These are phyloP conservation scores for Agarophyton chilense DNA, from an alignment of 23 red algal genomes.

Conservation along the genomic window DNA sequence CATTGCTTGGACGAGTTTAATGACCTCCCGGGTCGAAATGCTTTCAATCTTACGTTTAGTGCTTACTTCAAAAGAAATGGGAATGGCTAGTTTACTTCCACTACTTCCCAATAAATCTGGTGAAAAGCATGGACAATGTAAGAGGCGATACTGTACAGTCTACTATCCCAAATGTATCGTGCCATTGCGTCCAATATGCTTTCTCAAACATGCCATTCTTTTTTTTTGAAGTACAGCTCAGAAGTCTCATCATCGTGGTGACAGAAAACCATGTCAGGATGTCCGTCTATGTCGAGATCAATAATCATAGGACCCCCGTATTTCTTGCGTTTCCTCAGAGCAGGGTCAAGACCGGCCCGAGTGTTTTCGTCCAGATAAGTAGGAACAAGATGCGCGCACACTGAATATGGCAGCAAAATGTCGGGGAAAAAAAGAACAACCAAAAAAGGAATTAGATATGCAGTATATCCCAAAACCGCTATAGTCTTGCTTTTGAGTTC, in stretches of 20 bases:
- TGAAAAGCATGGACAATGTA: background rate
- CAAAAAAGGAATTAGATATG: background rate
- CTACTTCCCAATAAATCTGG: constrained; percentile 1
- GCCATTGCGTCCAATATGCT: background rate
- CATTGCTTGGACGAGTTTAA: too few species aligned
- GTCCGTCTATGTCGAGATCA: constrained; percentile 72
- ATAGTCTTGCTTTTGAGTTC: background rate
- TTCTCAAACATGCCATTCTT: constrained; percentile 38
- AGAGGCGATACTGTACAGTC: background rate
- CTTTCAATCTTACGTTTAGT: background rate
- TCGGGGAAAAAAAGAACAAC: background rate
- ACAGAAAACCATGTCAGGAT: constrained; percentile 58
- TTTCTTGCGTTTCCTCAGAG: background rate
- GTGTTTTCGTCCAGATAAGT: background rate
- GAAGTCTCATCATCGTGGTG: constrained; percentile 32
- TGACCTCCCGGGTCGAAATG: too few species aligned
- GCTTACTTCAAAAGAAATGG: constrained; percentile 16
- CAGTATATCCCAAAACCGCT: background rate
- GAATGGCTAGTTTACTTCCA: constrained; percentile 17
- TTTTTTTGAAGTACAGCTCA: constrained; percentile 39
- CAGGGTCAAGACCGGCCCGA: background rate
- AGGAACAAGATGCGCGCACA: background rate
- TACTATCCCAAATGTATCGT: constrained; percentile 8
- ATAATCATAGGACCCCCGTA: constrained; percentile 55
- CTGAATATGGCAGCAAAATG: background rate